phyloP scores from a whole-genome alignment of 768 basidiomycete species.

The Pisolithus marmoratus region DNA sequence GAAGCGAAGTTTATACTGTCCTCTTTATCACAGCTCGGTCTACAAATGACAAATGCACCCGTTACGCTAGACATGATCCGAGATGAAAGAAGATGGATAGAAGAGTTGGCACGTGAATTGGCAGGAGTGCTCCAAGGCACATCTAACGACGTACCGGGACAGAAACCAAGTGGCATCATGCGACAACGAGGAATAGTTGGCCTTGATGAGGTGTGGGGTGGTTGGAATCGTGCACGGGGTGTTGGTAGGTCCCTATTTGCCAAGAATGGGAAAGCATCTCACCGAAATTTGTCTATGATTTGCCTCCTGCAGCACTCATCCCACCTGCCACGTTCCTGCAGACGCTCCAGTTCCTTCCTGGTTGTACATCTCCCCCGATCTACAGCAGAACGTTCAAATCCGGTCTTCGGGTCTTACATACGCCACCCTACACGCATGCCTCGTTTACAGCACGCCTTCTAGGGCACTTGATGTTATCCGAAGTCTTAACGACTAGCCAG shows the following conservation, averaged over 20 bases:
- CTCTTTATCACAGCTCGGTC: conserved; percentile 84
- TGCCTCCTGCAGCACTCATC: conserved; percentile 61
- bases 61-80: conserved; percentile 86
- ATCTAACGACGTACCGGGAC: conserved; percentile 9
- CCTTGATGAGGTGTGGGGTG: conserved; percentile 91
- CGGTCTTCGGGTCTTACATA: conserved; percentile 78
- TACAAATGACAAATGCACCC: conserved; percentile 72
- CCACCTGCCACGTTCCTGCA: conserved; percentile 84
- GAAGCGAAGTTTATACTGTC: conserved; percentile 84
- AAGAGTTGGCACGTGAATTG: conserved; percentile 79
- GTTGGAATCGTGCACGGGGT: conserved; percentile 91
- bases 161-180: conserved; percentile 57
- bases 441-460: conserved; percentile 68
- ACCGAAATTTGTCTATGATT: not conserved
- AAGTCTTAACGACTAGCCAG: conserved; percentile 56
- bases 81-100: conserved; percentile 74
- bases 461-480: conserved; percentile 44
- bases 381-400: conserved; percentile 61
- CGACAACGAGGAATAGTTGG: conserved; percentile 73
- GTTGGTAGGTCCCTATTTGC: conserved; percentile 48
- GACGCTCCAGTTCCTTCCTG: conserved; percentile 61
- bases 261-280: not conserved
- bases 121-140: conserved; percentile 60
- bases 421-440: conserved; percentile 63
- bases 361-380: conserved; percentile 64